A percentile compares a stretch with the other conserved stretches of the same genome.
Conservation (phyloP, 768 basidiomycete species). For the Lactifluus pinguis region DNA sequence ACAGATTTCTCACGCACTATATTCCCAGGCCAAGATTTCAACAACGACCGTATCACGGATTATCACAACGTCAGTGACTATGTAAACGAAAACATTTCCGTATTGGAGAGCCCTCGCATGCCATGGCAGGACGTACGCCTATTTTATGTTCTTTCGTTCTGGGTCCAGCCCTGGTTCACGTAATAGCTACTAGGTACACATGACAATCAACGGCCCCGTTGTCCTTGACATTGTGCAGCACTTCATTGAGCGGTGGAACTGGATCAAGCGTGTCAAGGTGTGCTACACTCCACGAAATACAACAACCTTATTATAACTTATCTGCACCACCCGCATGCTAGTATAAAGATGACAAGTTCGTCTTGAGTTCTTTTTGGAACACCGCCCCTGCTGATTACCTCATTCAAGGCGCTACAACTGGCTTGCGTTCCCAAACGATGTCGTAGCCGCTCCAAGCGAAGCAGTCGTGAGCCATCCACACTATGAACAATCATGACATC, state of each 20-base stretch:
- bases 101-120: conserved; percentile 67
- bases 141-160: background rate
- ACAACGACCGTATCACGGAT: conserved; percentile 80
- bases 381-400: background rate
- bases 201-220: conserved; percentile 71
- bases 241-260: conserved; percentile 89
- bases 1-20: conserved; percentile 75
- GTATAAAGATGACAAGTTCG: conserved; percentile 40
- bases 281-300: background rate
- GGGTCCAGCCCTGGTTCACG: background rate
- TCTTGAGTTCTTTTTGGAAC: background rate
- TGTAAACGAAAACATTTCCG: conserved; percentile 58
- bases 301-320: background rate
- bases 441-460: conserved; percentile 53
- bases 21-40: conserved; percentile 92
- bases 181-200: conserved; percentile 50
- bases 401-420: conserved; percentile 42
- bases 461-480: conserved; percentile 67
- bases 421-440: conserved; percentile 75
- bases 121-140: conserved; percentile 89
- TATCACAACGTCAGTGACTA: conserved; percentile 75
- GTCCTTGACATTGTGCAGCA: conserved; percentile 92
- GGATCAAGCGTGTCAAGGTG: conserved; percentile 77
- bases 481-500: conserved; percentile 45
- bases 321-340: background rate